These are phyloP conservation scores for Tremellales sp. DNA, from an alignment of 1,284 basidiomycete genomes.

Conservation along the genomic window DNA sequence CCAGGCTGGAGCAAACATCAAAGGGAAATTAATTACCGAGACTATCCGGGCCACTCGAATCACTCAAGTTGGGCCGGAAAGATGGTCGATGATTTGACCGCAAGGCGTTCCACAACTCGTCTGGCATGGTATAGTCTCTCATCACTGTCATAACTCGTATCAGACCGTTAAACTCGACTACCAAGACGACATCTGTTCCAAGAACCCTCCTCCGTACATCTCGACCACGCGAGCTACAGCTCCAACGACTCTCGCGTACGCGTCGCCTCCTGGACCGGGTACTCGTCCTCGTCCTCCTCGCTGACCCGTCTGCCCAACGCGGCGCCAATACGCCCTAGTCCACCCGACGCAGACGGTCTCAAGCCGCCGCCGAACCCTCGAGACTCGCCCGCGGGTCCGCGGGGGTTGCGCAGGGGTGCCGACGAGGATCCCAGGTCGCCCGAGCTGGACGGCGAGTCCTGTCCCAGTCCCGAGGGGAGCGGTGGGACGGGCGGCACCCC, in stretches of 20 bases:
- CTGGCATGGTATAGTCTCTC: slow-evolving; percentile 3
- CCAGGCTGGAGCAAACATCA: no score
- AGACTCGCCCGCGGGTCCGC: slow-evolving; percentile 44
- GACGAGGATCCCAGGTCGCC: slow-evolving; percentile 11
- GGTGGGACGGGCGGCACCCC: slow-evolving; percentile 41
- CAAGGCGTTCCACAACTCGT: no score
- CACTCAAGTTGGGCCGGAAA: no score
- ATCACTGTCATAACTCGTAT: background rate
- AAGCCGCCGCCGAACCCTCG: slow-evolving; percentile 25
- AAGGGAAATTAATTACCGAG: no score
- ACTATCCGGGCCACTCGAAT: no score
- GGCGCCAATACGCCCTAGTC: slow-evolving; percentile 8
- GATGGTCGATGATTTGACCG: no score
- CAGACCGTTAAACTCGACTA: no score
- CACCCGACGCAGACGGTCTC: slow-evolving; percentile 12
- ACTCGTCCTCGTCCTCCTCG: slow-evolving; percentile 38
- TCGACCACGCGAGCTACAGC: background rate
- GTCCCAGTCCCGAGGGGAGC: slow-evolving; percentile 18
- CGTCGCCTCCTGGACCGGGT: no score
- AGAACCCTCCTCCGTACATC: background rate
- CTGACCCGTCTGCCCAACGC: slow-evolving; percentile 18
- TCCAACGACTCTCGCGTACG: slow-evolving; percentile 15
- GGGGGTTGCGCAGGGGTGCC: slow-evolving; percentile 38
- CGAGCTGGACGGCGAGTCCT: background rate
- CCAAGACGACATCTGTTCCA: no score